Evolutionary conservation across 2,329 filamentous ascomycete species (phyloP), one percentile per base, ranked within the genome.

Genomic region (Fusarium oxysporum): DNA sequence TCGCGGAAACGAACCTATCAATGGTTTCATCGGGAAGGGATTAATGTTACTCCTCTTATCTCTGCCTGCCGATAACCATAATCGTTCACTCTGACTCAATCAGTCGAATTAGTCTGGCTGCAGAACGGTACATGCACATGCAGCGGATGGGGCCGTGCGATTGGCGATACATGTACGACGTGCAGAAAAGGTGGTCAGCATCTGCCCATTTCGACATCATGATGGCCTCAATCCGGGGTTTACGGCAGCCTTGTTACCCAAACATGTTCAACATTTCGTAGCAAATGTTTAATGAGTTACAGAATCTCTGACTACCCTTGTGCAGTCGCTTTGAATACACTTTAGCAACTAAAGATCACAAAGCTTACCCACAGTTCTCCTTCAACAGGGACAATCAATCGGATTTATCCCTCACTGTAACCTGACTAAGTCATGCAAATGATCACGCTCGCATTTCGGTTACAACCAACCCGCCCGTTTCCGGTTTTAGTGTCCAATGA

Each of bases 171-270:
- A 57, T 21, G 63, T n/a, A 17, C 37, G 10, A 23, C 16, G 19
- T 68, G 41, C 65, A 62, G 67, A 5, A 50, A 43, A 33, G 63
- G 65, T 68, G 65, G 65, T 68, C 65, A 68, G 65, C 55, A 68
- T 48, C 47, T 54, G 62, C 63, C 37, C 47, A 62, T 54, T 62
- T 9, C 14, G 37, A 43, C 45, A 32, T 44, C 3, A 13, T 16
- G n/a, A 23, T 32, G 58, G 63, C 65, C 65, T 62, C 41, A 50
- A 37, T 61, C 8, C 35, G 35, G n/a, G n/a, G 14, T 28, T 37
- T 25, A 12, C 44, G 19, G 16, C 16, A 53, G 12, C 2, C 12
- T 17, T 2, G 7, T 8, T 21, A 1, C 6, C 6, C 8, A 1
- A n/a, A 54, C 13, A 54, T 8, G n/a, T 25, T 23, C 10, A 33